Evolutionary conservation across 768 basidiomycete genomes (phyloP).

Genomic region (Xerocomellus chrysenteron): DNA sequence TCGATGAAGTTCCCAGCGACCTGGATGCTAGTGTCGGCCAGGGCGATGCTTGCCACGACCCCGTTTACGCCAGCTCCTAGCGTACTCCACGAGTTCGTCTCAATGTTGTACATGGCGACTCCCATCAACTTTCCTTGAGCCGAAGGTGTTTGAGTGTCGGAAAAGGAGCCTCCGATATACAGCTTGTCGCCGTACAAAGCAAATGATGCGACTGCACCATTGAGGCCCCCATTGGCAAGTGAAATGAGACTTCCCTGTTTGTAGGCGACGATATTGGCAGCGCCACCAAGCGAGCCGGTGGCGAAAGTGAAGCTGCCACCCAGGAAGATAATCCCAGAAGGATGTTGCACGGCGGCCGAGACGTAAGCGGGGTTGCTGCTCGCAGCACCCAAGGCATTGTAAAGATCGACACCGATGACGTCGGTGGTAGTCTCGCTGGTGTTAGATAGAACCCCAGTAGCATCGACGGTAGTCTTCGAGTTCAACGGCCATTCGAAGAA

Average conservation of each 20-base stretch:
- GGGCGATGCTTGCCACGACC: conserved; percentile 57
- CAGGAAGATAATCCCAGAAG: conserved; percentile 65
- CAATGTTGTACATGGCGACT: conserved; percentile 71
- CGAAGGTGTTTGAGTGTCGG: conserved; percentile 57
- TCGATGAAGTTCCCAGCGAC: conserved; percentile 77
- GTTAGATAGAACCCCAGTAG: conserved; percentile 63
- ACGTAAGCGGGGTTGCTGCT: conserved; percentile 39
- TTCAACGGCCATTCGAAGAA: conserved; percentile 85
- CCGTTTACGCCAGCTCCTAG: conserved; percentile 79
- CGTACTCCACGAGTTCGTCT: conserved; percentile 61
- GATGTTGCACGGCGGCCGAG: conserved; percentile 60
- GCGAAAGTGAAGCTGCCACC: conserved; percentile 75
- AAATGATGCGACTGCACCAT: conserved; percentile 73
- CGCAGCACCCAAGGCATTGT: conserved; percentile 55
- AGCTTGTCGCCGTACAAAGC: conserved; percentile 61
- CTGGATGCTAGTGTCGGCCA: conserved; percentile 51
- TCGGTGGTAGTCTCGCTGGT: conserved; percentile 69
- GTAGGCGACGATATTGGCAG: conserved; percentile 73
- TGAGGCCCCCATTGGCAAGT: conserved; percentile 67
- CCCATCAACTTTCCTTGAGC: conserved; percentile 52
- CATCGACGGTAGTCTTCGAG: conserved; percentile 47
- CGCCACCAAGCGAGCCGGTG: conserved; percentile 52
- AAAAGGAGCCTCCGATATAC: conserved; percentile 89
- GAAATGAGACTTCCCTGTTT: conserved; percentile 54
- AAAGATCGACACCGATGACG: conserved; percentile 56